phyloP scores from a whole-genome alignment of 2,329 filamentous ascomycete species.

The Karstenula rhodostoma region DNA sequence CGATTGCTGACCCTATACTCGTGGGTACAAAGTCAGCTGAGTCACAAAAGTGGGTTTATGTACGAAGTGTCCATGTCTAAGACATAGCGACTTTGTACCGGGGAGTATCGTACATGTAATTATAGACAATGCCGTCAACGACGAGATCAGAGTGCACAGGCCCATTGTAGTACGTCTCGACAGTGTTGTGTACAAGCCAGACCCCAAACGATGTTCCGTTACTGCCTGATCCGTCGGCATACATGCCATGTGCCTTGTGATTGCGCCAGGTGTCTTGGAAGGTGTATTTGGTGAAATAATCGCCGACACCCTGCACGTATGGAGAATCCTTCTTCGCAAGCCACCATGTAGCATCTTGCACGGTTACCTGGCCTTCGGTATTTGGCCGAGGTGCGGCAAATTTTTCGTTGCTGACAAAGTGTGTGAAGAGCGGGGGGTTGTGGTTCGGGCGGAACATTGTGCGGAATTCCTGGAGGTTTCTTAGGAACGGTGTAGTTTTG shows the following conservation, averaged over 20 bases:
- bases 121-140: constrained; percentile 72
- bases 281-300: constrained; percentile 74
- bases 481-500: constrained; percentile 62
- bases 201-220: constrained; percentile 65
- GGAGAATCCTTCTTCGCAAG: constrained; percentile 63
- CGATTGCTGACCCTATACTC: constrained; percentile 7
- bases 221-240: constrained; percentile 60
- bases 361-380: constrained; percentile 54
- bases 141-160: constrained; percentile 69
- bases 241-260: constrained; percentile 65
- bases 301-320: constrained; percentile 64
- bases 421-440: constrained; percentile 65
- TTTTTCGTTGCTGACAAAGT: constrained; percentile 66
- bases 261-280: constrained; percentile 67
- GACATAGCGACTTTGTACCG: too few relatives aligned
- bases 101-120: too few relatives aligned
- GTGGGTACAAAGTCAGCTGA: too few relatives aligned
- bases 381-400: constrained; percentile 62
- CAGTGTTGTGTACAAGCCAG: constrained; percentile 71
- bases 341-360: constrained; percentile 72
- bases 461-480: constrained; percentile 68
- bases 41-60: too few relatives aligned
- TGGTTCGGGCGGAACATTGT: constrained; percentile 67
- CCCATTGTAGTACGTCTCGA: constrained; percentile 69
- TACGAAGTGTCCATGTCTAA: too few relatives aligned